These are phyloP conservation scores for Cryptosporidium tyzzeri DNA, from an alignment of 169 alveolate species.

Conservation along the genomic window DNA sequence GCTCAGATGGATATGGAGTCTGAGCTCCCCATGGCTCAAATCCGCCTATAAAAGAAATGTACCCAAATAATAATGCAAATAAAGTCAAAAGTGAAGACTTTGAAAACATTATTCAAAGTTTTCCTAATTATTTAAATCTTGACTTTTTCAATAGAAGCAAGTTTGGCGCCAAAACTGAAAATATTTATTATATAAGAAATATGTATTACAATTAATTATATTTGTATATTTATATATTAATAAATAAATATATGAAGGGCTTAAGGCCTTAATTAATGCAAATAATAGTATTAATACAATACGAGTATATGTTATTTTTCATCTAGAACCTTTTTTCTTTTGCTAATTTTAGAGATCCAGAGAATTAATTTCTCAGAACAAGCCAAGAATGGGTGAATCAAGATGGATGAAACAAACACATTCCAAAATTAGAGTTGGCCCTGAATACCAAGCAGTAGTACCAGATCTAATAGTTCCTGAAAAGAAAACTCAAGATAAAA, in stretches of 20 bases:
- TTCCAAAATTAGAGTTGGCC: constrained; percentile 62
- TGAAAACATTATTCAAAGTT: not conserved
- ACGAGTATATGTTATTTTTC: not conserved
- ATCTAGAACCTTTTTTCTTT: not conserved
- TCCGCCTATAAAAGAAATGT: not conserved
- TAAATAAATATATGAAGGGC: too few species aligned
- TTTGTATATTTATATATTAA: too few species aligned
- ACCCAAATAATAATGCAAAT: not conserved
- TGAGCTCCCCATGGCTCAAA: constrained; percentile 73
- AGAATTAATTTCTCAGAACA: not conserved
- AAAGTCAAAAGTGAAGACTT: not conserved
- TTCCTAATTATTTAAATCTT: not conserved
- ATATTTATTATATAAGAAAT: too few species aligned
- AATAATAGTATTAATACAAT: too few species aligned
- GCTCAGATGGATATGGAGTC: constrained; percentile 48
- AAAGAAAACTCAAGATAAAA: not conserved
- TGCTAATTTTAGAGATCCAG: not conserved
- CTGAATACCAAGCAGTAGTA: constrained; percentile 67
- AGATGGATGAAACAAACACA: constrained; percentile 60
- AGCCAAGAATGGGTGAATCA: constrained; percentile 25
- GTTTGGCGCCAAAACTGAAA: not conserved
- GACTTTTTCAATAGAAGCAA: not conserved
- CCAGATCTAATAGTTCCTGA: constrained; percentile 44
- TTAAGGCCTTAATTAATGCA: not conserved
- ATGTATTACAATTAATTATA: too few species aligned